Percentiles rank a stretch among this genome's conserved stretches.
These are phyloP conservation scores for Chrysosporium keratinophilum DNA, from an alignment of 2,329 filamentous ascomycete genomes.

Conservation along the genomic window DNA sequence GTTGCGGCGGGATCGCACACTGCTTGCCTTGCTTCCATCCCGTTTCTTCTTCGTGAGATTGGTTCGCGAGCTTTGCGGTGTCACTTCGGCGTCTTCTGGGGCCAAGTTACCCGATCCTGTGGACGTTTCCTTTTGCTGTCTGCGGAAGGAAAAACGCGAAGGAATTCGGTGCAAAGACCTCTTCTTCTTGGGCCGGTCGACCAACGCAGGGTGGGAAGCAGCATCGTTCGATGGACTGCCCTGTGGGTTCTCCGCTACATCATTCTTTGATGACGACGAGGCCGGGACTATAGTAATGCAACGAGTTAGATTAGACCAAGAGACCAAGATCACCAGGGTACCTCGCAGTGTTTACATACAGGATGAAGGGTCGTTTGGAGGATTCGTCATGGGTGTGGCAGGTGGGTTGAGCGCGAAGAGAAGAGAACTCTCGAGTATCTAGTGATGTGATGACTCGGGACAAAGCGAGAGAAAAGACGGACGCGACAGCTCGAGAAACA, in stretches of 20 bases:
- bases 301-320: not conserved
- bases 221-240: not conserved
- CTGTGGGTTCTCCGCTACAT: not conserved
- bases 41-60: constrained; percentile 35
- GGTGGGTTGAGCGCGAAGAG: not conserved
- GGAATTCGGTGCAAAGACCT: constrained; percentile 30
- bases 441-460: not conserved
- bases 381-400: constrained; percentile 4
- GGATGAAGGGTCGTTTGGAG: not conserved
- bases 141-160: constrained; percentile 32
- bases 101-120: constrained; percentile 27
- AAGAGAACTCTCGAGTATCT: not conserved
- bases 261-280: constrained; percentile 5
- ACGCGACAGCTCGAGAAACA: not conserved
- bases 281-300: constrained; percentile 1
- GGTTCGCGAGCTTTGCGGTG: constrained; percentile 42
- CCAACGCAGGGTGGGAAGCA: constrained; percentile 1
- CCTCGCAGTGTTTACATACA: not conserved
- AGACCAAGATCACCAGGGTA: not conserved
- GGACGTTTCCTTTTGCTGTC: constrained; percentile 27
- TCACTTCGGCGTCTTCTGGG: constrained; percentile 42
- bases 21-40: constrained; percentile 60
- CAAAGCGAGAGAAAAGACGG: not conserved
- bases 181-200: constrained; percentile 28
- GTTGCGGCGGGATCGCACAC: constrained; percentile 31